phyloP scores from a whole-genome alignment of 2,329 filamentous ascomycete genomes.

The Ramularia collo-cygni region DNA sequence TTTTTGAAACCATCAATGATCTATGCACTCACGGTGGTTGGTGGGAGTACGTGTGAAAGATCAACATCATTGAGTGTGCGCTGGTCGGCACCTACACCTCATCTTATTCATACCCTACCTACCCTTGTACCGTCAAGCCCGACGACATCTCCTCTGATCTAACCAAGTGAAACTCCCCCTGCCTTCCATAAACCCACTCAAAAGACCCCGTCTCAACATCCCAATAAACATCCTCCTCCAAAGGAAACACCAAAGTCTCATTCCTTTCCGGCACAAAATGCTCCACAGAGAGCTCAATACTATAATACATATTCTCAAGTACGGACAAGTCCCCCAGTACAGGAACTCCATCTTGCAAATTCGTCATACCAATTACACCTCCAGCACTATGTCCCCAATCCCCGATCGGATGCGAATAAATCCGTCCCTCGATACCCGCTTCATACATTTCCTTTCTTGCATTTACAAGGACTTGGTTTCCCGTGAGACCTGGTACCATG shows the following conservation, averaged over 20 bases:
- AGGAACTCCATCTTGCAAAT: conserved; percentile 15
- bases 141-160: conserved; percentile 1
- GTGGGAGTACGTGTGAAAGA: background rate
- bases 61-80: too few relatives aligned
- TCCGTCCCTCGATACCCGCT: conserved; percentile 11
- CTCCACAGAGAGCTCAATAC: conserved; percentile 17
- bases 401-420: conserved; percentile 18
- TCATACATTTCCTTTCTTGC: conserved; percentile 7
- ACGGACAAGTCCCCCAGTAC: conserved; percentile 16
- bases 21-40: too few relatives aligned
- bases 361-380: conserved; percentile 17
- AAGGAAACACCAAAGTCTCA: conserved; percentile 12
- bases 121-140: conserved; percentile 2
- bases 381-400: conserved; percentile 20
- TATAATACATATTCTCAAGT: conserved; percentile 15
- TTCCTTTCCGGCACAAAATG: conserved; percentile 15
- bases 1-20: too few relatives aligned
- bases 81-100: background rate
- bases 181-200: conserved; percentile 19
- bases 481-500: conserved; percentile 12
- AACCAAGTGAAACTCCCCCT: conserved; percentile 17
- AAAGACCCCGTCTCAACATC: conserved; percentile 9
- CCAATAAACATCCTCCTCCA: conserved; percentile 22
- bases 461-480: conserved; percentile 12
- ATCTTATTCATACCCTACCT: background rate